These are phyloP conservation scores for Oryza punctata DNA, from an alignment of 176 grass and related monocot species.

Conservation along the genomic window DNA sequence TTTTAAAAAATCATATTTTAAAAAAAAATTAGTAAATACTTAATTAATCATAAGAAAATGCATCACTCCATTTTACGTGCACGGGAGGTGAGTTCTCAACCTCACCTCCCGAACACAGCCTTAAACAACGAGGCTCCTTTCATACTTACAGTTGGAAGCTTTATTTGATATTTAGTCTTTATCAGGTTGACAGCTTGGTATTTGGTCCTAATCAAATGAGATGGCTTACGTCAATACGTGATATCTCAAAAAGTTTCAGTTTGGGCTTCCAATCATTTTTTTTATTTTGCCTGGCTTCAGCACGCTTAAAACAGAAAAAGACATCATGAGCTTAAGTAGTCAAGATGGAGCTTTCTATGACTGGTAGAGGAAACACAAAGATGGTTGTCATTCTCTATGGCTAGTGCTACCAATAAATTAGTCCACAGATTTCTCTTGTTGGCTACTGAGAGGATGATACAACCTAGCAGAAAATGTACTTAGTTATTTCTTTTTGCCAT, in stretches of 20 bases:
- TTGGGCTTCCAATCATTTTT: neutral
- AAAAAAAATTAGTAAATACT: too few relatives aligned
- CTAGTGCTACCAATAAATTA: neutral
- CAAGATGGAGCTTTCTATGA: neutral
- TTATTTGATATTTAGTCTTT: constrained; percentile 10
- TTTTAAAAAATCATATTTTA: too few relatives aligned
- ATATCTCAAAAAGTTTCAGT: neutral
- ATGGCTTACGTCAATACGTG: neutral
- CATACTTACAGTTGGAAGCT: neutral
- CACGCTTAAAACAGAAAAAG: neutral
- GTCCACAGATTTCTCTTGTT: neutral
- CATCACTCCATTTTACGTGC: too few relatives aligned
- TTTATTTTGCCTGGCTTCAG: neutral
- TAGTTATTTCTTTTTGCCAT: neutral
- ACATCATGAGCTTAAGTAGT: neutral
- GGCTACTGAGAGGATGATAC: neutral
- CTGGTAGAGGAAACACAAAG: neutral
- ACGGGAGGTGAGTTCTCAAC: too few relatives aligned
- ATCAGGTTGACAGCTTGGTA: neutral
- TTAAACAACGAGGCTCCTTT: neutral
- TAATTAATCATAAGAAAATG: too few relatives aligned
- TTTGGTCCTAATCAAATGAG: constrained; percentile 6
- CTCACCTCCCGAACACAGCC: too few relatives aligned
- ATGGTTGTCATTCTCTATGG: neutral
- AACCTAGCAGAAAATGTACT: neutral